These are phyloP conservation scores for Fusarium verticillioides DNA, from an alignment of 2,329 filamentous ascomycete species.

Conservation along the genomic window DNA sequence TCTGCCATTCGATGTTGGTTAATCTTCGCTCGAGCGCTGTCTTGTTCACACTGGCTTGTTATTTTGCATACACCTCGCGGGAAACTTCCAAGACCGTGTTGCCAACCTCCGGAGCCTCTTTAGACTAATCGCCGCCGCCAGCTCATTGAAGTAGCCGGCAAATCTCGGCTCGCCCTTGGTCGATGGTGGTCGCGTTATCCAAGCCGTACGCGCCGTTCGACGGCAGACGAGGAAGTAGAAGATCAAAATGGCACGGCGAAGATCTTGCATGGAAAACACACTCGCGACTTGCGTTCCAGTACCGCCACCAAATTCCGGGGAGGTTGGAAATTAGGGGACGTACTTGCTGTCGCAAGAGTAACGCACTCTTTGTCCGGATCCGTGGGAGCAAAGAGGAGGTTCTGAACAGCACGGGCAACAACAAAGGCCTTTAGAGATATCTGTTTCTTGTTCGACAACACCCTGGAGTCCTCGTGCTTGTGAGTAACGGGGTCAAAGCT, in stretches of 20 bases:
- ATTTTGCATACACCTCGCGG: fast-evolving
- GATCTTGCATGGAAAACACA: background rate
- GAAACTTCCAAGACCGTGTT: fast-evolving
- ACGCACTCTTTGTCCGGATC: background rate
- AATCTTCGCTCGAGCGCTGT: fast-evolving
- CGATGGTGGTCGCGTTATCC: background rate
- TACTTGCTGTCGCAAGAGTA: background rate
- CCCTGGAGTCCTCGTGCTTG: background rate
- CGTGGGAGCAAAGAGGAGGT: background rate
- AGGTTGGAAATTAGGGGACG: background rate
- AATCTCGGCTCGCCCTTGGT: fast-evolving
- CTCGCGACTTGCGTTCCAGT: too few species aligned
- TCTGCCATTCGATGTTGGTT: background rate
- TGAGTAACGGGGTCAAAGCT: fast-evolving
- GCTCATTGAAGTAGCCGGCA: background rate
- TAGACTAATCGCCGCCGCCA: background rate
- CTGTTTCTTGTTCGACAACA: fast-evolving
- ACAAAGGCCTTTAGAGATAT: fast-evolving
- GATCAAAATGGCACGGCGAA: background rate
- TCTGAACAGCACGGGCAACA: fast-evolving
- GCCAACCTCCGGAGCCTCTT: fast-evolving
- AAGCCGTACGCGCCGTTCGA: background rate
- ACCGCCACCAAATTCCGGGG: background rate
- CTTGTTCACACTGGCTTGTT: fast-evolving
- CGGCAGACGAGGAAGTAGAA: background rate